These are phyloP conservation scores for Populus trichocarpa DNA, from an alignment of 441 rosid genomes.

Conservation along the genomic window DNA sequence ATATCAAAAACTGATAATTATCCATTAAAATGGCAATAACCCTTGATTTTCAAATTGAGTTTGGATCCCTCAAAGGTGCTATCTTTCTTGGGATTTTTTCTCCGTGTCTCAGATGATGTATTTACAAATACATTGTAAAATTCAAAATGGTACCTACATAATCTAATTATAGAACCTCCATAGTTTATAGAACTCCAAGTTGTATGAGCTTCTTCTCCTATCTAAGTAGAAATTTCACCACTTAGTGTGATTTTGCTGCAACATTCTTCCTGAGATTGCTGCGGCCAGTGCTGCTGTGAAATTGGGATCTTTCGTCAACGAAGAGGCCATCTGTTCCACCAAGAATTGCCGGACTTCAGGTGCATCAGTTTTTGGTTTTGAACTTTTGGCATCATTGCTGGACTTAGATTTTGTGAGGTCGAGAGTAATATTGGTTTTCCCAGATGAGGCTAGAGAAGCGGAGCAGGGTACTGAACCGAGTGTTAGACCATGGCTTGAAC, in stretches of 20 bases:
- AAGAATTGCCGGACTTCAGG: constrained; percentile 60
- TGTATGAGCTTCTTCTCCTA: neutral
- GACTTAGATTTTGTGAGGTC: constrained; percentile 55
- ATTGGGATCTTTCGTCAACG: constrained; percentile 87
- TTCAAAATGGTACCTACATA: constrained; percentile 8
- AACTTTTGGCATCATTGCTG: constrained; percentile 20
- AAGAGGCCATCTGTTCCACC: constrained; percentile 95
- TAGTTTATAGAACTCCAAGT: neutral
- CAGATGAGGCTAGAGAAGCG: constrained; percentile 37
- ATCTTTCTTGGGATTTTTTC: neutral
- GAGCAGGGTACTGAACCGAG: constrained; percentile 39
- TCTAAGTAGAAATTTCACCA: constrained; percentile 17
- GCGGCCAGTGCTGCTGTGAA: constrained; percentile 96
- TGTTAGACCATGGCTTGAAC: constrained; percentile 37
- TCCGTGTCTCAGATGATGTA: constrained; percentile 5
- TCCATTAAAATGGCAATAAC: neutral
- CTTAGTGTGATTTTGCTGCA: constrained; percentile 37
- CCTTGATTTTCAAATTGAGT: neutral
- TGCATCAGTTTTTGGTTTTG: constrained; percentile 38
- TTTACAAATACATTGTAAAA: constrained; percentile 24
- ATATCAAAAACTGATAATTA: neutral
- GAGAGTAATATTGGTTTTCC: constrained; percentile 41
- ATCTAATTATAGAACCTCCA: neutral
- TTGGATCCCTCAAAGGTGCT: neutral
- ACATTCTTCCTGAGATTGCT: constrained; percentile 76